Percentiles rank a stretch among this genome's conserved stretches.
These are phyloP conservation scores for Chytriomyces sp. DNA, from an alignment of 192 early-diverging fungal species.

Conservation along the genomic window DNA sequence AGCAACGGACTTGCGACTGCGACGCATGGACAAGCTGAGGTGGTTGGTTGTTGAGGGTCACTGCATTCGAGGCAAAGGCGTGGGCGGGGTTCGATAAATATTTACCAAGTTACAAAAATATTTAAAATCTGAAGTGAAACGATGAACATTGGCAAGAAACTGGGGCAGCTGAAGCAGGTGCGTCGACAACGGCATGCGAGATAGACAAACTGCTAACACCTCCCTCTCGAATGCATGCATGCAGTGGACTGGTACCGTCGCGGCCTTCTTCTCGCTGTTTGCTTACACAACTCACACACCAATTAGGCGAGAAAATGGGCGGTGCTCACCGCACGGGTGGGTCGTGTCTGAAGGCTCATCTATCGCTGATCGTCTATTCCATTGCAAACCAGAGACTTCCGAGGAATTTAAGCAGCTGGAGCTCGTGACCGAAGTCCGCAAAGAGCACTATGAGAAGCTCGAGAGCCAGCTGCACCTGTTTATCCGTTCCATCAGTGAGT, in stretches of 20 bases:
- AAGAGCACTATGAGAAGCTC: slow-evolving; percentile 69
- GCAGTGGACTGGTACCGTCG: slow-evolving; percentile 4
- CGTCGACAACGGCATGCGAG: not conserved
- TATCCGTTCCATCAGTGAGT: slow-evolving; percentile 45
- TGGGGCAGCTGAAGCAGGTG: slow-evolving; percentile 52
- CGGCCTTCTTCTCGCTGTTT: not conserved
- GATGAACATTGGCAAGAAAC: slow-evolving; percentile 38
- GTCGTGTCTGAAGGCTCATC: not conserved
- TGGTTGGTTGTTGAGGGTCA: too few species aligned
- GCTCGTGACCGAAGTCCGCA: slow-evolving; percentile 70
- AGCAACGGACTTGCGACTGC: too few species aligned
- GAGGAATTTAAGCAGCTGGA: slow-evolving; percentile 85
- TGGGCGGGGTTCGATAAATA: too few species aligned
- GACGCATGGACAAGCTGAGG: too few species aligned
- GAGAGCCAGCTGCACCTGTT: slow-evolving; percentile 26
- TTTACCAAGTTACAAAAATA: too few species aligned
- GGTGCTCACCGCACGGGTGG: slow-evolving; percentile 64
- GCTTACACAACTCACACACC: not conserved
- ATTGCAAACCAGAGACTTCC: slow-evolving; percentile 57
- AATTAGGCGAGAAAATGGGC: slow-evolving; percentile 75
- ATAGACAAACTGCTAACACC: not conserved
- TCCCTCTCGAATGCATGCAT: not conserved
- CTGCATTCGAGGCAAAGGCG: too few species aligned
- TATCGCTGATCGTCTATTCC: not conserved
- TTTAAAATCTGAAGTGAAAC: too few species aligned